Percentiles rank a stretch among this genome's conserved stretches.
Evolutionary conservation across 108 stramenopile species (phyloP).

Genomic region (Cyclotella sp.): DNA sequence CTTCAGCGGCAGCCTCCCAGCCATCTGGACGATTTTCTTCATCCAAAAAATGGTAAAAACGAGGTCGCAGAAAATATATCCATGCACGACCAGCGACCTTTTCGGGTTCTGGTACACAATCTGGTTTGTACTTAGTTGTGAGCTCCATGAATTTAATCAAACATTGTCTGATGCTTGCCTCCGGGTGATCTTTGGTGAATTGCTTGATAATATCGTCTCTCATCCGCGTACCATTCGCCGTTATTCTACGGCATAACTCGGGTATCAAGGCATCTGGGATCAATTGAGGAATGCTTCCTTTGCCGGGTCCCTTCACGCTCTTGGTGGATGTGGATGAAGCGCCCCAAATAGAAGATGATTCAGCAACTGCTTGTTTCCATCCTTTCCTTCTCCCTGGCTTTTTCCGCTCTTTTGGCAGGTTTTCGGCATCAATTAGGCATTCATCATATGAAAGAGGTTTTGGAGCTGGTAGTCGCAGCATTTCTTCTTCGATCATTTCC

Average conservation of each 20-base stretch:
- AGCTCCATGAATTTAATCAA: conserved; percentile 82
- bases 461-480: conserved; percentile 36
- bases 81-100: conserved; percentile 68
- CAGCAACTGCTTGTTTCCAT: conserved; percentile 39
- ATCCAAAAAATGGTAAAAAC: conserved; percentile 77
- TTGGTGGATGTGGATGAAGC: background rate
- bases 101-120: conserved; percentile 60
- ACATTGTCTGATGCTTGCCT: conserved; percentile 79
- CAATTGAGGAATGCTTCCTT: conserved; percentile 74
- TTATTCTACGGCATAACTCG: conserved; percentile 78
- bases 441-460: conserved; percentile 37
- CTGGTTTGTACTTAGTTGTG: conserved; percentile 80
- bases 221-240: conserved; percentile 71
- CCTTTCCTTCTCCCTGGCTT: conserved; percentile 57
- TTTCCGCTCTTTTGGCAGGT: conserved; percentile 51
- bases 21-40: conserved; percentile 73
- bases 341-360: conserved; percentile 15
- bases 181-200: conserved; percentile 80
- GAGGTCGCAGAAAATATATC: conserved; percentile 83
- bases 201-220: conserved; percentile 81
- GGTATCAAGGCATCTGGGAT: conserved; percentile 83
- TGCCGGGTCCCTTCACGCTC: conserved; percentile 33
- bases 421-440: conserved; percentile 48
- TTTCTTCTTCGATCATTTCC: conserved; percentile 68
- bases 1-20: conserved; percentile 77